Base-by-base conservation (phyloP, 495 filamentous ascomycete genomes). In the Penicillium soppii region DNA sequence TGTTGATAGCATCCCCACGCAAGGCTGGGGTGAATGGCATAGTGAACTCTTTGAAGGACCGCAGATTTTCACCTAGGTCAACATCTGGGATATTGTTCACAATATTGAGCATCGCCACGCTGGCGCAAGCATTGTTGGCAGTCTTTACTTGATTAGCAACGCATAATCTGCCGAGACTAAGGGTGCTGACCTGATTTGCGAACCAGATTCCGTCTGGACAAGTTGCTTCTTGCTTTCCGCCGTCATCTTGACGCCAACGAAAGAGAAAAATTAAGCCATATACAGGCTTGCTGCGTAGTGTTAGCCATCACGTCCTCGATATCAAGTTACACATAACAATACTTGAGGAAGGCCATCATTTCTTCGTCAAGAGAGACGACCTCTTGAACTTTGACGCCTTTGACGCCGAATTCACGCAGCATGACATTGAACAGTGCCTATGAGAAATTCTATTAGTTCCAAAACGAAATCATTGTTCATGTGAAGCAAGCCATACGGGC, bases 181-280 rank as follows among this genome's bases (percentile, higher is more conserved):
- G 38, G 9, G 6, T 20, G 52, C 72, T 38, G 57, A 89, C 88
- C 72, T 97, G 94, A 58, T 96, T 97, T 12, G 91, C 91, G 69
- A 97, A 97, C 94, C 94, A 98, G 23, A 96, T 67, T 5, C 84
- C 74, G 15, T 84, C 72, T 0, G 88, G 86, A 52, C 85, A 88
- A 33, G 61, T 76, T 9, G 73, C 64, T 56, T 82, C 79, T 53
- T 84, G 74, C 46, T 81, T 77, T 1, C 79, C 69, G 6, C 70
- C 61, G 53, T 86, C 80, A 52, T 86, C 80, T 50, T 82, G 75
- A 36, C 81, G 71, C 69, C 84, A 90, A 51, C 85, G 80, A 59
- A 87, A 92, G 5, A 95, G 80, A 53, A 96, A 95, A 21, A 97
- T 84, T 12, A 96, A 66, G 3, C 91, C 90, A 57, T 91, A 83